Evolutionary conservation across 345 rosid genomes (phyloP), one percentile per base, ranked within the genome.

Genomic region (Angophora floribunda): DNA sequence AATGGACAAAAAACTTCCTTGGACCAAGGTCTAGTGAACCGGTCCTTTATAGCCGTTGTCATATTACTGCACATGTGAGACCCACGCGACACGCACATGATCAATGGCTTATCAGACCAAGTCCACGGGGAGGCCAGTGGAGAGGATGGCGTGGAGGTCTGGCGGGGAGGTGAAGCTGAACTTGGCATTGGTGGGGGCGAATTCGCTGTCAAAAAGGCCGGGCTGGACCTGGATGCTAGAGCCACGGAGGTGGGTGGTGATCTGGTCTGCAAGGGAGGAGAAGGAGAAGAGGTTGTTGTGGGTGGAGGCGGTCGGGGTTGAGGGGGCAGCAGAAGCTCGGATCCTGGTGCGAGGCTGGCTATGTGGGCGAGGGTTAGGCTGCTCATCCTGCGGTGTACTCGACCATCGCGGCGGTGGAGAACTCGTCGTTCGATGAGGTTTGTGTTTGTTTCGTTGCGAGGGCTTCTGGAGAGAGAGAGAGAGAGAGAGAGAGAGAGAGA

Each of bases 321-420:
- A 96, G 95, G 59, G 13, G 61, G 89, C 21, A 7, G 98, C 96
- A 32, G 99, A 93, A 63, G 99, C 99, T 2, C 98, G 91, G 17
- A 97, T 98, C 7, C 98, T 92, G 86, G 98, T 86, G 98, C 97
- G 87, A 97, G 92, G 51, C 98, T 98, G 17, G 98, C 99, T 21
- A 95, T 86, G 90, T 98, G 98, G 47, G 95, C 94, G 89, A 98
- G 99, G 55, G 94, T 96, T 24, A 97, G 96, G 88, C 98, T 97
- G 90, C 95, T 87, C 96, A 95, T 93, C 57, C 99, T 93, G 92
- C 98, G 91, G 95, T 98, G 99, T 12, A 97, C 98, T 97, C 97
- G 79, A 96, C 99, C 98, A 98, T 94, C 85, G 86, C 90, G 30
- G 67, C 7, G 49, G 50, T 21, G 10, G 51, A 30, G 24, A 50